Evolutionary conservation across 768 basidiomycete species (phyloP), one percentile per base, ranked within the genome.

Genomic region (Pleurotus salmoneostramineus): DNA sequence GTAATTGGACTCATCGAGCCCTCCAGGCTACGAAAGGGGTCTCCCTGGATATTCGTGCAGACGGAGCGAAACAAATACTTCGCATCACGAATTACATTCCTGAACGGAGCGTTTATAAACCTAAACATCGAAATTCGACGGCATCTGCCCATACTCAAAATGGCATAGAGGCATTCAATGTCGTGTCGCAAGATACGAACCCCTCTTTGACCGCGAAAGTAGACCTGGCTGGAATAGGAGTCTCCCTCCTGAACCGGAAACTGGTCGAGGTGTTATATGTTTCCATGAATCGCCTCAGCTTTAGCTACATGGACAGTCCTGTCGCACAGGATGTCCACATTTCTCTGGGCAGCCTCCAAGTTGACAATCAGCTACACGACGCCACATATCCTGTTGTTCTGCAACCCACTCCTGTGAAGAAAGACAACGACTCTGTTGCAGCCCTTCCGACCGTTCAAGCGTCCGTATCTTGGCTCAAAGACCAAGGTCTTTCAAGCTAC

Each of bases 291-390:
- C 76, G 81, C 11, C 77, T 98, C 56, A 88, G 89, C 64, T 80
- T 98, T 59, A 91, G 94, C 63, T 98, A 95, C 71, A 83, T 80
- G 43, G 83, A 90, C 65, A 95, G 88, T 66, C 73, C 82, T 0
- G 78, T 88, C 37, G 88, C 92, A 4, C 93, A 95, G 65, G 83
- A 91, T 1, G 77, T 95, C 55, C 91, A 84, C 49, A 40, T 98
- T 36, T 84, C 88, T 6, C 90, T 89, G 66, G 92, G 90, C n/a
- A 87, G 81, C 64, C 78, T 99, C 8, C 95, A 98, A 69, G 82
- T 98, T 59, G 97, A 99, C 74, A 99, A 98, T 67, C 97, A 99
- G 68, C 82, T 99, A 10, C 96, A 98, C 59, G 97, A 98, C 58
- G 95, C 94, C 14, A 68, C 95, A 10, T 99, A 88, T 76, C 95